These are phyloP conservation scores for Sugiyamaella paludigena DNA, from an alignment of 1,139 yeast species.

Conservation along the genomic window DNA sequence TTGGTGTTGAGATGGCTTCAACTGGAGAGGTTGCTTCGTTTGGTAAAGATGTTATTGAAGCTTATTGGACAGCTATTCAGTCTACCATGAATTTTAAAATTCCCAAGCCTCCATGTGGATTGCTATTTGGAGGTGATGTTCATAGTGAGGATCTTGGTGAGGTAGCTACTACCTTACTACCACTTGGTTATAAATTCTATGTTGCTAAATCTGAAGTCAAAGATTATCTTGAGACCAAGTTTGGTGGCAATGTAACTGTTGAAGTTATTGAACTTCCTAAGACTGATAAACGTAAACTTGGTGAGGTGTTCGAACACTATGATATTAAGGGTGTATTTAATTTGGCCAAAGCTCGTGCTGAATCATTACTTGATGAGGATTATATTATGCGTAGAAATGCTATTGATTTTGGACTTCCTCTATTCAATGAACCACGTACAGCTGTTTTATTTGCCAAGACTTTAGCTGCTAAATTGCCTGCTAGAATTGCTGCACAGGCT, in stretches of 20 bases:
- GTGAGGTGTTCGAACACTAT: slow-evolving; percentile 87
- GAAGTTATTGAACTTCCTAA: slow-evolving; percentile 84
- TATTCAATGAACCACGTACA: slow-evolving; percentile 95
- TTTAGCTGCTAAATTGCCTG: slow-evolving; percentile 66
- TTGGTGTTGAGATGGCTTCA: slow-evolving; percentile 98
- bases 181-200: slow-evolving; percentile 78
- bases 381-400: slow-evolving; percentile 99
- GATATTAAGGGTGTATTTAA: slow-evolving; percentile 86
- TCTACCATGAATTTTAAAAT: slow-evolving; percentile 94
- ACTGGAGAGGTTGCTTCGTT: slow-evolving; percentile 98
- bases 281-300: slow-evolving; percentile 85
- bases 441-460: slow-evolving; percentile 84
- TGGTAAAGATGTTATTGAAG: slow-evolving; percentile 80
- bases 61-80: slow-evolving; percentile 97
- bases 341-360: slow-evolving; percentile 88
- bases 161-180: slow-evolving; percentile 67
- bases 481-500: slow-evolving; percentile 37
- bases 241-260: slow-evolving; percentile 45
- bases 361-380: slow-evolving; percentile 77
- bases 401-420: slow-evolving; percentile 93
- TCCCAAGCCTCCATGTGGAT: slow-evolving; percentile 86
- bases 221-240: slow-evolving; percentile 55
- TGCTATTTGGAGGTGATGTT: slow-evolving; percentile 91
- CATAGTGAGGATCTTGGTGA: slow-evolving; percentile 65
- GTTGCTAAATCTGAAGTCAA: slow-evolving; percentile 74